Percentiles rank a stretch among this genome's conserved stretches.
Conservation (phyloP, 208 protist genomes). For the Novymonas esmeraldas region DNA sequence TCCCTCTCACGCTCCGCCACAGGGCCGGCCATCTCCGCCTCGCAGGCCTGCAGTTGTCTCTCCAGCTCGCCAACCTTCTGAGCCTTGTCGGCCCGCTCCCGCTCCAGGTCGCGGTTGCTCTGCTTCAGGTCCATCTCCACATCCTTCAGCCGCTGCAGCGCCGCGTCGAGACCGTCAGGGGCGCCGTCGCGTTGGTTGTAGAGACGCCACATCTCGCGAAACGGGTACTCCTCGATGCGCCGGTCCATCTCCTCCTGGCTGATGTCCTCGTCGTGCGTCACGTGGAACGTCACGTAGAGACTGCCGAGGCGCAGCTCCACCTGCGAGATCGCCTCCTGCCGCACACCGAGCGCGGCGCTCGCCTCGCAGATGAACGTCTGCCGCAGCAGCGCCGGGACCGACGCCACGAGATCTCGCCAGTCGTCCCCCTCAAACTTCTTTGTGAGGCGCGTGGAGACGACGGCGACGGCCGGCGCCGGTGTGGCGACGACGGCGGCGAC, state of each 20-base stretch:
- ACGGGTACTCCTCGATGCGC: constrained; percentile 76
- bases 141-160: constrained; percentile 55
- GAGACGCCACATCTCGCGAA: constrained; percentile 80
- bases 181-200: constrained; percentile 71
- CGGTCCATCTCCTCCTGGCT: constrained; percentile 70
- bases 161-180: constrained; percentile 60
- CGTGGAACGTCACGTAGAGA: constrained; percentile 83
- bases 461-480: not conserved
- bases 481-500: not conserved
- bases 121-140: constrained; percentile 64
- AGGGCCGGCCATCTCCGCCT: constrained; percentile 34
- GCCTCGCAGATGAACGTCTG: constrained; percentile 66
- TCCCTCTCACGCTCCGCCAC: constrained; percentile 50
- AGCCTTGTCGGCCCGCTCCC: constrained; percentile 40
- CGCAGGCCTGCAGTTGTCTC: constrained; percentile 36
- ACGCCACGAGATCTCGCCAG: constrained; percentile 61
- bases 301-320: constrained; percentile 79
- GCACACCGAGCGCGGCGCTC: constrained; percentile 46
- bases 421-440: constrained; percentile 82
- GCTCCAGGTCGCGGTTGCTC: constrained; percentile 46
- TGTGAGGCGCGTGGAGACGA: constrained; percentile 37
- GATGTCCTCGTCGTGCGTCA: constrained; percentile 79
- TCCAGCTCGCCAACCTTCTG: constrained; percentile 40
- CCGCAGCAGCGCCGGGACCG: constrained; percentile 37
- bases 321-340: constrained; percentile 42